Evolutionary conservation across 441 rosid genomes (phyloP), one percentile per base, ranked within the genome.

Genomic region (Populus hybrid): DNA sequence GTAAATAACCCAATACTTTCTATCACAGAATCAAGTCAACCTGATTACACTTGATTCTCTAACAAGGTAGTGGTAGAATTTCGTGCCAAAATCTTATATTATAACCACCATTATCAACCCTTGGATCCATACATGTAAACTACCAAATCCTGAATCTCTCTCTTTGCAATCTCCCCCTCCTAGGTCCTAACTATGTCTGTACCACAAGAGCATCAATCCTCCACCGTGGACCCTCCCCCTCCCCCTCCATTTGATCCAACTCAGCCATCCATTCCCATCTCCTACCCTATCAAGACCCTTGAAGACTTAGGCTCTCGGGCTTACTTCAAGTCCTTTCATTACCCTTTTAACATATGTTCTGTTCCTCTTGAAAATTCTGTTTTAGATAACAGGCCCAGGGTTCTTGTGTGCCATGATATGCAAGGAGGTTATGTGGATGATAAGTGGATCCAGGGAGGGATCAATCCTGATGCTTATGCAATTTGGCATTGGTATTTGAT

Each of bases 401-500:
- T 89, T 64, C 83, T 95, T 81, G 97, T 93, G 26, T 91, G 98
- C 76, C 99, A 95, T 77, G 98, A 93, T 68, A 82, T 93, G 93
- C 79, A 89, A 38, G 98, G 94, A 45, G 97, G 97, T 2, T 95
- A 93, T 69, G 68, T 74, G 11, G 96, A 95, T 1, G 97, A 95
- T n/a, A 91, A 87, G 83, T 93, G 94, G 99, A 78, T 93, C 12
- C 98, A 95, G 82, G 98, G 98, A 28, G 96, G 99, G 76, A 68
- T 24, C 24, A 90, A 92, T 59, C 84, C 82, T 3, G 87, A 82
- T 24, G 96, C 94, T 14, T 95, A 74, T 70, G 86, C 88, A 61
- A 84, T 95, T 38, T 92, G 97, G 99, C 98, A 95, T 85, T 93
- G 97, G 98, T 82, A 92, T 78, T 86, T 93, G 89, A 90, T 95